These are phyloP conservation scores for Didymella glomerata DNA, from an alignment of 2,329 filamentous ascomycete species.

Conservation along the genomic window DNA sequence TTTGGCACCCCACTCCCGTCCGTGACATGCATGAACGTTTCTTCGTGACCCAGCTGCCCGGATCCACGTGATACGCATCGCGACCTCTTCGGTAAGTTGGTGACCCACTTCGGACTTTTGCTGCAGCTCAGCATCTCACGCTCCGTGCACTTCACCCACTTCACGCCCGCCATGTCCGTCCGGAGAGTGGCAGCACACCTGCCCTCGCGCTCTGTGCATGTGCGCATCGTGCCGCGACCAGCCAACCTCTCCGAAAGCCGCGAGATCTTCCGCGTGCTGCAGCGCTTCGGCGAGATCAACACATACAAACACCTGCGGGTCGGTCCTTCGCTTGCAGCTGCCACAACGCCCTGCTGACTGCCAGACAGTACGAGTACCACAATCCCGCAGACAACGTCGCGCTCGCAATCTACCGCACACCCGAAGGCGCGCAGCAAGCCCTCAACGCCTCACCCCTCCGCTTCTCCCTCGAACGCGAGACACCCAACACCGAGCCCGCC, in stretches of 20 bases:
- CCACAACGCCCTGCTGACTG: conserved; percentile 1
- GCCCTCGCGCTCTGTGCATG: conserved; percentile 55
- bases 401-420: conserved; percentile 57
- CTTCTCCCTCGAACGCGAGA: conserved; percentile 54
- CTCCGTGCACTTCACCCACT: conserved; percentile 2
- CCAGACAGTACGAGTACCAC: conserved; percentile 54
- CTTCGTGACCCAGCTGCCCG: conserved; percentile 24
- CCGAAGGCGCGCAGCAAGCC: conserved; percentile 52
- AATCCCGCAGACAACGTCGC: conserved; percentile 54
- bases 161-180: conserved; percentile 39
- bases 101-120: conserved; percentile 26
- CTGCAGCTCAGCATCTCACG: not conserved
- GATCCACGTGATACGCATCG: conserved; percentile 30
- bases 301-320: conserved; percentile 58
- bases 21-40: conserved; percentile 7
- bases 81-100: conserved; percentile 32
- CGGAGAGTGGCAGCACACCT: conserved; percentile 39
- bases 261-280: conserved; percentile 58
- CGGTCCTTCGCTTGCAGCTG: conserved; percentile 14
- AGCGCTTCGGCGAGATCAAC: conserved; percentile 59
- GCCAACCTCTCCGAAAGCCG: conserved; percentile 59
- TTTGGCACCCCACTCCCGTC: not conserved
- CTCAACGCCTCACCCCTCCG: conserved; percentile 57
- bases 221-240: conserved; percentile 58
- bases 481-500: conserved; percentile 15